Percentiles rank a stretch among this genome's conserved stretches.
phyloP scores from a whole-genome alignment of 225 moss, liverwort and hornwort genomes.

The Sphagnum contortum region DNA sequence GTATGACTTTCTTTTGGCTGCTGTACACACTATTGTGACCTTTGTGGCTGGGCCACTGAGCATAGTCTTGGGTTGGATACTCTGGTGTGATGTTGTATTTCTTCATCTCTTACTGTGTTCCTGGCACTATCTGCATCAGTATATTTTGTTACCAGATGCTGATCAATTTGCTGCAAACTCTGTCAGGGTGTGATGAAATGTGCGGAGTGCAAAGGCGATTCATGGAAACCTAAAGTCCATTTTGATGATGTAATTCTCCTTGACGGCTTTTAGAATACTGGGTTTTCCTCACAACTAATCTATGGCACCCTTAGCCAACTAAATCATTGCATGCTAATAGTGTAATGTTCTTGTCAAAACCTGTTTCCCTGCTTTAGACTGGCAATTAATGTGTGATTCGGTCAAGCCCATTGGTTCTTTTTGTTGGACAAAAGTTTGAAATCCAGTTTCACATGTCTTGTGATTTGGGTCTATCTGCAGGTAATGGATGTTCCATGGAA shows the following conservation, averaged over 20 bases:
- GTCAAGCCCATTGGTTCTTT: neutral
- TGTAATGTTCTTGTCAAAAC: no score
- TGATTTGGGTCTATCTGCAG: slow-evolving; percentile 15
- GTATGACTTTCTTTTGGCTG: slow-evolving; percentile 1
- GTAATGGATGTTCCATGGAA: slow-evolving; percentile 86
- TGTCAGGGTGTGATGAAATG: slow-evolving; percentile 79
- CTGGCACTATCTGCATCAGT: no score
- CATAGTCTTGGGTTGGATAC: neutral
- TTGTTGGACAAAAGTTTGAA: neutral
- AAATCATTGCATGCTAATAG: no score
- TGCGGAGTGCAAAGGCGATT: slow-evolving; percentile 58
- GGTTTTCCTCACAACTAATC: no score
- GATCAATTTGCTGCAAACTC: neutral
- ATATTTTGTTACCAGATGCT: no score
- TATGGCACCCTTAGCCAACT: no score
- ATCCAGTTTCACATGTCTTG: neutral
- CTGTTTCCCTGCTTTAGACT: no score
- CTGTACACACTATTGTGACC: no score
- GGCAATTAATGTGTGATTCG: neutral
- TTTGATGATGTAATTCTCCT: slow-evolving; percentile 54
- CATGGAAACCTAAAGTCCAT: slow-evolving; percentile 83
- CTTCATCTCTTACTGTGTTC: no score
- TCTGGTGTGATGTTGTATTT: no score
- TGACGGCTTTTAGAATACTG: neutral
- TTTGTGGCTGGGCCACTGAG: neutral